Evolutionary conservation across 768 basidiomycete genomes (phyloP).

Genomic region (Collybiopsis confluens): DNA sequence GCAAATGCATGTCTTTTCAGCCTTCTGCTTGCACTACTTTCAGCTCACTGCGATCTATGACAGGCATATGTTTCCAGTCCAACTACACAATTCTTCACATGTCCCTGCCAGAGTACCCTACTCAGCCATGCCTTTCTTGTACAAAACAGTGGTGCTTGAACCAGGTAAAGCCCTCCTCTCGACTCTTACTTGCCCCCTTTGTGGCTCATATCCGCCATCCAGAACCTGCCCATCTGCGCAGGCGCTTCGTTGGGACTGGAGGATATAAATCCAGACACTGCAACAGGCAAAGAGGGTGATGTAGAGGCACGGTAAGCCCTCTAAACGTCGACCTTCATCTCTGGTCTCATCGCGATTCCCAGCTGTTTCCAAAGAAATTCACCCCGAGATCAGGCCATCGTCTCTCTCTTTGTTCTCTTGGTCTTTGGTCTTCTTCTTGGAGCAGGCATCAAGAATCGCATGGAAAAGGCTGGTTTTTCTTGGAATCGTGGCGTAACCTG

Average conservation of each 20-base stretch:
- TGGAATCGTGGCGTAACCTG: conserved; percentile 66
- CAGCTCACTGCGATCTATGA: too few species aligned
- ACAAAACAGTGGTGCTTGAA: conserved; percentile 96
- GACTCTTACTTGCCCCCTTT: too few species aligned
- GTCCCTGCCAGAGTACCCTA: conserved; percentile 75
- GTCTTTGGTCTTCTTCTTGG: conserved; percentile 83
- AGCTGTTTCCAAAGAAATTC: conserved; percentile 75
- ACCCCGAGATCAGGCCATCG: conserved; percentile 91
- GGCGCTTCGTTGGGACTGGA: conserved; percentile 65
- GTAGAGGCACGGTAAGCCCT: conserved; percentile 93
- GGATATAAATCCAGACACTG: conserved; percentile 87
- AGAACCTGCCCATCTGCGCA: conserved; percentile 75
- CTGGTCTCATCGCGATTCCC: too few species aligned
- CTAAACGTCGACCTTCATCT: conserved; percentile 70
- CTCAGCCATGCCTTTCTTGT: conserved; percentile 88
- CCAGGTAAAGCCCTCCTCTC: conserved; percentile 30
- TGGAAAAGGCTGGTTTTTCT: conserved; percentile 69
- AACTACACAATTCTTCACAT: conserved; percentile 86
- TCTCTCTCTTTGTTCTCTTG: conserved; percentile 84
- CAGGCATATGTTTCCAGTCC: conserved; percentile 88
- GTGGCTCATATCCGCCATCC: too few species aligned
- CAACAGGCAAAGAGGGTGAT: conserved; percentile 92
- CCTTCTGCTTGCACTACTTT: too few species aligned
- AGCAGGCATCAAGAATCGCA: conserved; percentile 79
- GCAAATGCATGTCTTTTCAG: conserved; percentile 57